These are phyloP conservation scores for Nitzschia palea DNA, from an alignment of 108 stramenopile species.

Conservation along the genomic window DNA sequence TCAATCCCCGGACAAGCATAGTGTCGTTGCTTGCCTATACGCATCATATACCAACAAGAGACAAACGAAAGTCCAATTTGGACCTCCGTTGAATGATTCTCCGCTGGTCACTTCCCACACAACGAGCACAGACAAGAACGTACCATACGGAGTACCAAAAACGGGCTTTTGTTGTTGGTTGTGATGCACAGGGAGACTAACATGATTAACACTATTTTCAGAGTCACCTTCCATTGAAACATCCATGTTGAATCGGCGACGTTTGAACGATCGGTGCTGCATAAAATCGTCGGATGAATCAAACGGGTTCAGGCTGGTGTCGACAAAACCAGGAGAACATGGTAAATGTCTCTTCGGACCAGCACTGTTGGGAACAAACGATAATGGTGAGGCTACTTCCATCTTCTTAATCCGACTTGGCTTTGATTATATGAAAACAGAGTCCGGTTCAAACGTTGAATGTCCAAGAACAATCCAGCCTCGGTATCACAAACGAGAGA, in stretches of 20 bases:
- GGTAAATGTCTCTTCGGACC: constrained; percentile 65
- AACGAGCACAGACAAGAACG: too few species aligned
- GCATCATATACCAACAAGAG: too few species aligned
- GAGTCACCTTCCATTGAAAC: constrained; percentile 35
- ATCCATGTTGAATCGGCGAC: constrained; percentile 52
- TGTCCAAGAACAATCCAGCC: too few species aligned
- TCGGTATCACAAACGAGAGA: too few species aligned
- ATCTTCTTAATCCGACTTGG: too few species aligned
- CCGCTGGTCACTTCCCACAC: too few species aligned
- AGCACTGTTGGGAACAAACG: constrained; percentile 40
- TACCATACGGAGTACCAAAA: constrained; percentile 24
- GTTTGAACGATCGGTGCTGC: constrained; percentile 55
- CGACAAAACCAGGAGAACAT: constrained; percentile 51
- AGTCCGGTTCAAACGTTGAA: too few species aligned
- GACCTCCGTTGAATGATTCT: too few species aligned
- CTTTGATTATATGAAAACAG: too few species aligned
- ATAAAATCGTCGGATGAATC: constrained; percentile 50
- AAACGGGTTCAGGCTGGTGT: constrained; percentile 32
- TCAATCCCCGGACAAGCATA: too few species aligned
- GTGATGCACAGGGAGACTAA: constrained; percentile 19
- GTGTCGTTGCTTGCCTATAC: too few species aligned
- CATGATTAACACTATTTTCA: constrained; percentile 28
- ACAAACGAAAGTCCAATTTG: too few species aligned
- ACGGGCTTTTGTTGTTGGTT: constrained; percentile 3
- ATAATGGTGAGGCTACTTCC: constrained; percentile 77